Percentiles rank a stretch among this genome's conserved stretches.
These are phyloP conservation scores for Ganoderma multipileum DNA, from an alignment of 1,284 basidiomycete species.

Conservation along the genomic window DNA sequence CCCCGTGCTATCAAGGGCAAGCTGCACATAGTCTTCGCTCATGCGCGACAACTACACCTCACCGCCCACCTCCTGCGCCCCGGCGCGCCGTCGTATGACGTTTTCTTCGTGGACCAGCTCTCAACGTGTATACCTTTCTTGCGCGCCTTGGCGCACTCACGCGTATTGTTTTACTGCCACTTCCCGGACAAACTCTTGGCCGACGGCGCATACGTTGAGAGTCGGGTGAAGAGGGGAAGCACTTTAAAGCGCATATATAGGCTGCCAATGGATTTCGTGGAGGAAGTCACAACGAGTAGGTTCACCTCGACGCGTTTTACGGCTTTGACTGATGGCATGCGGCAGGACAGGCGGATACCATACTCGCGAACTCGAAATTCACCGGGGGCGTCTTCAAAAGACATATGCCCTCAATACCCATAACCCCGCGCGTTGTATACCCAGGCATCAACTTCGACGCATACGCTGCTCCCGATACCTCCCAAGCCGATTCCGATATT, in stretches of 20 bases:
- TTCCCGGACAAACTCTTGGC: slow-evolving; percentile 96
- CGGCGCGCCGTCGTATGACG: slow-evolving; percentile 67
- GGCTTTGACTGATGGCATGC: background rate
- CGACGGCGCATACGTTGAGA: slow-evolving; percentile 77
- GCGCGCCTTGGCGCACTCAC: slow-evolving; percentile 67
- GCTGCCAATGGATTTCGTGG: slow-evolving; percentile 88
- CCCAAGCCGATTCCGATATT: slow-evolving; percentile 57
- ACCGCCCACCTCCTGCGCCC: slow-evolving; percentile 63
- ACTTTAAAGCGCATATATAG: slow-evolving; percentile 82
- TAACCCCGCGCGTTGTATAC: slow-evolving; percentile 82
- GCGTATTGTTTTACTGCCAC: slow-evolving; percentile 97
- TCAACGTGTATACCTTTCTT: slow-evolving; percentile 91
- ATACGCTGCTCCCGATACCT: slow-evolving; percentile 56
- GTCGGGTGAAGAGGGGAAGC: slow-evolving; percentile 45
- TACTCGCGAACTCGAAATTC: slow-evolving; percentile 93
- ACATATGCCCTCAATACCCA: slow-evolving; percentile 76
- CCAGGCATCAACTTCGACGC: slow-evolving; percentile 88
- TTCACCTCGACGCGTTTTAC: background rate
- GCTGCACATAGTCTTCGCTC: slow-evolving; percentile 91
- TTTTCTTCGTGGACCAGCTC: slow-evolving; percentile 95
- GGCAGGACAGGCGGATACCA: slow-evolving; percentile 84
- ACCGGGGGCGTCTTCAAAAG: slow-evolving; percentile 82
- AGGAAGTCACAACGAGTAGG: slow-evolving; percentile 90
- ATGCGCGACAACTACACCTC: slow-evolving; percentile 88
- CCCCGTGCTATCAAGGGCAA: slow-evolving; percentile 81